These are phyloP conservation scores for Arachnomyces sp. DNA, from an alignment of 2,329 filamentous ascomycete species.

Conservation along the genomic window DNA sequence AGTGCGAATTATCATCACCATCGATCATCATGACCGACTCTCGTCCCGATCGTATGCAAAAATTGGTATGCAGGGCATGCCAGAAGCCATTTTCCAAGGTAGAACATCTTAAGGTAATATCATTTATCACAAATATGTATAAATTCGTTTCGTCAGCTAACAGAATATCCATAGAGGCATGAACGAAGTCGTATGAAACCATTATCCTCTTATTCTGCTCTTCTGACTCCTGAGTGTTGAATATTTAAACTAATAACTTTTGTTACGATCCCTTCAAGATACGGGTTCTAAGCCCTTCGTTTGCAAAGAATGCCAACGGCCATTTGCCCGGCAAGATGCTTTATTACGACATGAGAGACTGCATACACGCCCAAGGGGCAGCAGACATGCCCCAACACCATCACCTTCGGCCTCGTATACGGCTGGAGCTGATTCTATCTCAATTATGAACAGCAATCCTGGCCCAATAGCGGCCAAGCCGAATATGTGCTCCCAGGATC, in stretches of 20 bases:
- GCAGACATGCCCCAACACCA: too few relatives aligned
- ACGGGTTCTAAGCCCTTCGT: constrained; percentile 36
- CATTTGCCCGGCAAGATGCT: constrained; percentile 39
- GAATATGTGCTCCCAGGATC: too few relatives aligned
- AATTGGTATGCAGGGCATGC: neutral
- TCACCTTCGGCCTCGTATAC: constrained; percentile 6
- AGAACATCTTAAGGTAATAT: constrained; percentile 5
- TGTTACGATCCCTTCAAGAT: constrained; percentile 19
- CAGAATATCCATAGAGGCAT: constrained; percentile 29
- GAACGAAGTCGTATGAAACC: constrained; percentile 34
- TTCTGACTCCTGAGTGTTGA: constrained; percentile 1
- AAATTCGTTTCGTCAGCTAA: too few relatives aligned
- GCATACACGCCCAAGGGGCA: constrained; percentile 28
- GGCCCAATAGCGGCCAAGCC: too few relatives aligned
- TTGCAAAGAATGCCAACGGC: constrained; percentile 34
- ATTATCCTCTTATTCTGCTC: constrained; percentile 4
- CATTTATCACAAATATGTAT: constrained; percentile 2
- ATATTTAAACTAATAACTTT: constrained; percentile 15
- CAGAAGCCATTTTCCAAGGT: constrained; percentile 4
- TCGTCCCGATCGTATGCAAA: neutral
- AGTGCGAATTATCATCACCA: neutral
- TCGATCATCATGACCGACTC: neutral
- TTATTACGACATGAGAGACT: constrained; percentile 39
- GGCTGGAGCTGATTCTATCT: constrained; percentile 8
- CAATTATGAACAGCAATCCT: constrained; percentile 16